phyloP scores from a whole-genome alignment of 2,329 filamentous ascomycete species.

The Grosmannia penicillata region DNA sequence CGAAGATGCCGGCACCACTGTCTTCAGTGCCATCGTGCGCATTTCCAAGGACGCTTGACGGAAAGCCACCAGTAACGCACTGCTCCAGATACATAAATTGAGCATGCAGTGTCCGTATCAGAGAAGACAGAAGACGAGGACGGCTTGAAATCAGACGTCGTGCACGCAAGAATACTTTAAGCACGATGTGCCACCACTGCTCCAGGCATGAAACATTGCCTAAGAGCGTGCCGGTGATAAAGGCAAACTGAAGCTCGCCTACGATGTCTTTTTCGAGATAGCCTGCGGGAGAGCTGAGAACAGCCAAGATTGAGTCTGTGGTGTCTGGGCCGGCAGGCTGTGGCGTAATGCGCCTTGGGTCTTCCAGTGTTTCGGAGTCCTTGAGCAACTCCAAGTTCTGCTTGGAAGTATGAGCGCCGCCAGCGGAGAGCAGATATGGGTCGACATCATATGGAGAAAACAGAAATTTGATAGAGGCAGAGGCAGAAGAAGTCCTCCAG shows the following conservation, averaged over 20 bases:
- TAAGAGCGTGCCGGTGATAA: conserved; percentile 40
- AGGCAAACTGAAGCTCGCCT: conserved; percentile 47
- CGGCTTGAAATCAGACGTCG: conserved; percentile 26
- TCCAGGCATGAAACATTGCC: conserved; percentile 44
- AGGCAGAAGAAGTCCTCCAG: conserved; percentile 19
- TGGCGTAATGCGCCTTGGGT: neutral
- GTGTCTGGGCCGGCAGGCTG: conserved; percentile 11
- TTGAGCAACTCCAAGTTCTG: too few species aligned
- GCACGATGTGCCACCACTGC: conserved; percentile 44
- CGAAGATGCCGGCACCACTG: conserved; percentile 15
- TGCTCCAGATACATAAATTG: conserved; percentile 39
- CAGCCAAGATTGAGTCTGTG: conserved; percentile 12
- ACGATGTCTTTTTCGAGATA: conserved; percentile 28
- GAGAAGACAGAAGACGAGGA: conserved; percentile 28
- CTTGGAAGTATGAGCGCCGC: neutral
- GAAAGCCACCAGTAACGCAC: conserved; percentile 24
- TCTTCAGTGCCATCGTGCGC: conserved; percentile 1
- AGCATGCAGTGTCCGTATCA: conserved; percentile 35
- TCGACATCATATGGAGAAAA: conserved; percentile 34
- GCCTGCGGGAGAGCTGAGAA: conserved; percentile 10
- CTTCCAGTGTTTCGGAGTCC: too few species aligned
- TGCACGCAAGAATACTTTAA: conserved; percentile 35
- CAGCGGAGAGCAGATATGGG: conserved; percentile 16
- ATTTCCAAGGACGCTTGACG: conserved; percentile 17
- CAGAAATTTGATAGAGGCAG: conserved; percentile 21